Conservation (phyloP, 441 rosid species). For the Mallotus repandus region DNA sequence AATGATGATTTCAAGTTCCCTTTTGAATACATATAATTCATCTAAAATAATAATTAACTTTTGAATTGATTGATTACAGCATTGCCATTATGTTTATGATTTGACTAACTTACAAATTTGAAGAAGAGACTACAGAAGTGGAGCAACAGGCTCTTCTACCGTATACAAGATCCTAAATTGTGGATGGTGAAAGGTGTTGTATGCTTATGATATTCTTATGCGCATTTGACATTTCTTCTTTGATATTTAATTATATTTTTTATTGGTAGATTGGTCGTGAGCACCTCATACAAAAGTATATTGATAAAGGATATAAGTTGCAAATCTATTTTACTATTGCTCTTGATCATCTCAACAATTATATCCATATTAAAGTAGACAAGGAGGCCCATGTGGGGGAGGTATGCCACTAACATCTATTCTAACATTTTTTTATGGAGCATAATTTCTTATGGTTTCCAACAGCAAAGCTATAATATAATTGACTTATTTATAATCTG, state of each 20-base stretch:
- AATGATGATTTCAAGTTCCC: too few relatives aligned
- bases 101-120: conserved; percentile 15
- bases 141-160: conserved; percentile 98
- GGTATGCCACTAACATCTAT: conserved; percentile 39
- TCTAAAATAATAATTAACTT: too few relatives aligned
- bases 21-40: too few relatives aligned
- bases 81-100: too few relatives aligned
- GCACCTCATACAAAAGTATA: conserved; percentile 90
- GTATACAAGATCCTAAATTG: conserved; percentile 91
- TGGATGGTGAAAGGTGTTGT: conserved; percentile 99
- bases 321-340: conserved; percentile 90
- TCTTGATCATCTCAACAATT: conserved; percentile 93
- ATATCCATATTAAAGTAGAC: conserved; percentile 88
- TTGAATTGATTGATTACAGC: too few relatives aligned
- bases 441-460: not conserved
- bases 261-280: conserved; percentile 98
- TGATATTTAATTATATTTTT: too few relatives aligned
- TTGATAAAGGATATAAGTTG: conserved; percentile 83
- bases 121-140: conserved; percentile 93
- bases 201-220: conserved; percentile 24
- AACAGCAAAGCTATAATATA: not conserved
- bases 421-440: not conserved
- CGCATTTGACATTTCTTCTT: not conserved
- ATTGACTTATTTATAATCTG: conserved; percentile 7
- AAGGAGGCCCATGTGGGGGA: conserved; percentile 98